A percentile compares a stretch with the other conserved stretches of the same genome.
phyloP scores from a whole-genome alignment of 2,329 filamentous ascomycete species.

The Monilinia fructicola region DNA sequence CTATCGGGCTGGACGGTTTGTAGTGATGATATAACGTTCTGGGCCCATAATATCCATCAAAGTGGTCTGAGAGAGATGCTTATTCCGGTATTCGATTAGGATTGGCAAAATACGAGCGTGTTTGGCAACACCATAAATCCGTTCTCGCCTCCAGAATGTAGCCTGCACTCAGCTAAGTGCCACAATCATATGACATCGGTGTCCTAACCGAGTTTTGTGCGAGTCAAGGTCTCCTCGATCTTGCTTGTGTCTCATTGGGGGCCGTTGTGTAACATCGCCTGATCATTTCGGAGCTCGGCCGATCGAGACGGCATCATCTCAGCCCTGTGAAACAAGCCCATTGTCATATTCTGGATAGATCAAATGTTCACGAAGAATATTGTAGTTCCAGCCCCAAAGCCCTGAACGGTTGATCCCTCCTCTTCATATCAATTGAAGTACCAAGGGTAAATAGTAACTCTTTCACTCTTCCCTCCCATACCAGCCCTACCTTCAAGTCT shows the following conservation, averaged over 20 bases:
- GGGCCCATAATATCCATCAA: background rate
- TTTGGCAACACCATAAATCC: background rate
- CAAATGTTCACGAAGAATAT: slow-evolving; percentile 67
- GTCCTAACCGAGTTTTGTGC: background rate
- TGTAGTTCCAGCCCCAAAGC: slow-evolving; percentile 77
- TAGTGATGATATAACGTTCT: background rate
- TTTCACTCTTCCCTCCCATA: slow-evolving; percentile 94
- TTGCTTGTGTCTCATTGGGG: background rate
- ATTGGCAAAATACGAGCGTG: background rate
- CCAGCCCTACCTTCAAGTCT: slow-evolving; percentile 76
- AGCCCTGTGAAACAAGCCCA: background rate
- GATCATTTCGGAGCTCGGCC: slow-evolving; percentile 3
- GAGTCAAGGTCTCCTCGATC: background rate
- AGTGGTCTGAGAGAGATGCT: background rate
- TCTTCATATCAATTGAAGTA: slow-evolving; percentile 77
- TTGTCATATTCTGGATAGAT: background rate
- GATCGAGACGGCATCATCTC: background rate
- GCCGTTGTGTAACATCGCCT: background rate
- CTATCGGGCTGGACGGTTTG: background rate
- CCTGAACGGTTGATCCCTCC: slow-evolving; percentile 73
- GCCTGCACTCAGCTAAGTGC: background rate
- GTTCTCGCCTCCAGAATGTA: slow-evolving; percentile 1
- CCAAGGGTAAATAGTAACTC: slow-evolving; percentile 90
- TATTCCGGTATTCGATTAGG: background rate
- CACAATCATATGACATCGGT: background rate